phyloP scores from a whole-genome alignment of 2,329 filamentous ascomycete genomes.

The Stachybotrys chlorohalonatus region DNA sequence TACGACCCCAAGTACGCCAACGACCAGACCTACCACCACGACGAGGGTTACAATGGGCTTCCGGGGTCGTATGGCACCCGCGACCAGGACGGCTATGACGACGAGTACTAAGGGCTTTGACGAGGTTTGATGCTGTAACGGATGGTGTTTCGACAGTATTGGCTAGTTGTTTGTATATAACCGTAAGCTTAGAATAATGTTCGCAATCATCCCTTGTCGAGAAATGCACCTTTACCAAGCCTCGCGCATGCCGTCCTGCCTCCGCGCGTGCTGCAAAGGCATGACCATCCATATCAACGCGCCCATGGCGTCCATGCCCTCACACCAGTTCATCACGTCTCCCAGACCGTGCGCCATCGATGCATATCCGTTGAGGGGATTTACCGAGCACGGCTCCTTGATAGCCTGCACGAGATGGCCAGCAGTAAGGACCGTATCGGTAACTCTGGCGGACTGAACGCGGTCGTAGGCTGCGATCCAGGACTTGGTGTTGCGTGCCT shows the following conservation, averaged over 20 bases:
- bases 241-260: background rate
- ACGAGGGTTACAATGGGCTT: background rate
- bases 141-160: background rate
- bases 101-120: background rate
- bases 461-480: constrained; percentile 1
- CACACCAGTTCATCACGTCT: constrained; percentile 4
- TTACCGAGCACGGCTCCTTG: background rate
- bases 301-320: constrained; percentile 5
- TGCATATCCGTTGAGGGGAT: background rate
- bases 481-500: background rate
- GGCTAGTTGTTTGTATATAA: background rate
- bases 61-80: background rate
- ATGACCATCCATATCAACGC: constrained; percentile 5
- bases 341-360: background rate
- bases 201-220: too few species aligned
- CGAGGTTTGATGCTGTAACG: background rate
- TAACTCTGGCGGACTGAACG: background rate
- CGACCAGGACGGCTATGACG: too few species aligned
- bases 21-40: background rate
- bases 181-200: background rate
- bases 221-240: background rate
- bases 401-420: background rate
- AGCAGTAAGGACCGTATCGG: background rate
- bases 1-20: background rate
- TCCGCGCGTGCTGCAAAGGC: background rate